Conservation (phyloP, 768 basidiomycete species). For the Plicaturopsis crispa region DNA sequence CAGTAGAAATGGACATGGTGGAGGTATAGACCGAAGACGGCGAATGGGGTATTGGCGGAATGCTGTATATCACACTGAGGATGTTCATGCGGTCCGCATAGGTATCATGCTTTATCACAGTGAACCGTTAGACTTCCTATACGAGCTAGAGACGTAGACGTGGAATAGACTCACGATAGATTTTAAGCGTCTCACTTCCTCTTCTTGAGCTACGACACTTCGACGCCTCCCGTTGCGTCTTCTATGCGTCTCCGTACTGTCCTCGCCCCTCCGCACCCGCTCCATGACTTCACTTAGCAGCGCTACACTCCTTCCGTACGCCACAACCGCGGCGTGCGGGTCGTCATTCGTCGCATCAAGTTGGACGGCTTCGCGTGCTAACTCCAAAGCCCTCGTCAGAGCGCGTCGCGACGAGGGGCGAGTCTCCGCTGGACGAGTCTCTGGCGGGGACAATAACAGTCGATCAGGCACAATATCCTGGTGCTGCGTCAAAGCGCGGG, state of each 20-base stretch:
- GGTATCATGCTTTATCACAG: conserved; percentile 69
- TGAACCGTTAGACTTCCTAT: conserved; percentile 10
- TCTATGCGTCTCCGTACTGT: conserved; percentile 58
- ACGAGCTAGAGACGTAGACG: conserved; percentile 7
- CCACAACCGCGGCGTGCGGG: conserved; percentile 81
- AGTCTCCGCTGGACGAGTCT: conserved; percentile 39
- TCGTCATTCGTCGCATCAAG: conserved; percentile 86
- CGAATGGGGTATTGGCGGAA: conserved; percentile 68
- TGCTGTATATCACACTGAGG: conserved; percentile 82
- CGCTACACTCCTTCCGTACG: conserved; percentile 81
- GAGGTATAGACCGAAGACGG: conserved; percentile 41
- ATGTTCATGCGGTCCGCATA: conserved; percentile 95
- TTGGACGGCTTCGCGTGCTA: conserved; percentile 85
- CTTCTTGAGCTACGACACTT: conserved; percentile 84
- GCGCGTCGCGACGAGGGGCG: conserved; percentile 76
- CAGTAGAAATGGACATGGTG: conserved; percentile 33
- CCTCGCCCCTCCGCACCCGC: conserved; percentile 79
- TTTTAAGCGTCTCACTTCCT: conserved; percentile 79
- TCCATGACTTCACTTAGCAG: conserved; percentile 91
- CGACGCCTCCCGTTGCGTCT: conserved; percentile 55
- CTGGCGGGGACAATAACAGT: conserved; percentile 33
- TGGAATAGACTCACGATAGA: conserved; percentile 66
- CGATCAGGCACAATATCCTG: conserved; percentile 38
- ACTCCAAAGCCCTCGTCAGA: conserved; percentile 76
- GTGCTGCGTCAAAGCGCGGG: conserved; percentile 22